phyloP scores from a whole-genome alignment of 345 rosid genomes.

The Trapa incisa region DNA sequence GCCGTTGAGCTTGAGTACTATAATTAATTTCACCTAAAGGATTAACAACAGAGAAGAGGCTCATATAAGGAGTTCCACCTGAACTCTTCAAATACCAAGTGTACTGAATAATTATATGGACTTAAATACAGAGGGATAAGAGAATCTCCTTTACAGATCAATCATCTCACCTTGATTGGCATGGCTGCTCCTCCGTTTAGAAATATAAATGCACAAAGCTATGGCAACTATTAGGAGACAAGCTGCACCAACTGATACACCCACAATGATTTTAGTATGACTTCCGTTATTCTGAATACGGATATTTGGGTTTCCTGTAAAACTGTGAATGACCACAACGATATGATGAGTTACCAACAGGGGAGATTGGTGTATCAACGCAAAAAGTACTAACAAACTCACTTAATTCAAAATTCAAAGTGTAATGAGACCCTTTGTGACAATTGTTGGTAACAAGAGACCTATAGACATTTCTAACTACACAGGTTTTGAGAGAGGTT shows the following conservation, averaged over 20 bases:
- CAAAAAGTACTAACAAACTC: neutral
- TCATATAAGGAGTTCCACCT: constrained; percentile 1
- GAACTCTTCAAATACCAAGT: neutral
- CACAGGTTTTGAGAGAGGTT: neutral
- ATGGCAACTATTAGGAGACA: constrained; percentile 52
- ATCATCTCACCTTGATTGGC: constrained; percentile 26
- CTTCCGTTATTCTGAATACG: constrained; percentile 30
- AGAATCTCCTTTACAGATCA: neutral
- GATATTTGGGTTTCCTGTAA: constrained; percentile 59
- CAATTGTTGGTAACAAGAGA: neutral
- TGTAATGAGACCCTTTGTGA: neutral
- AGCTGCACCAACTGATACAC: constrained; percentile 65
- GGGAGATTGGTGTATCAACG: neutral
- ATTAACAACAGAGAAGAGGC: constrained; percentile 11
- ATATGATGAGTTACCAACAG: neutral
- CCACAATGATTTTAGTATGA: constrained; percentile 40
- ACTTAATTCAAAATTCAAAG: neutral
- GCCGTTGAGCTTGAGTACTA: constrained; percentile 36
- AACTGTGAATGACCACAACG: constrained; percentile 26
- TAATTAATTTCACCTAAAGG: constrained; percentile 30
- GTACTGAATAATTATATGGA: neutral
- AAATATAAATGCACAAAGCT: constrained; percentile 40
- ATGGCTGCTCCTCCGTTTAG: constrained; percentile 39
- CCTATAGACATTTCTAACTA: neutral
- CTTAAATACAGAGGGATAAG: neutral